Evolutionary conservation across 2,329 filamentous ascomycete genomes (phyloP), one percentile per base, ranked within the genome.

Genomic region (Exophiala spinifera): DNA sequence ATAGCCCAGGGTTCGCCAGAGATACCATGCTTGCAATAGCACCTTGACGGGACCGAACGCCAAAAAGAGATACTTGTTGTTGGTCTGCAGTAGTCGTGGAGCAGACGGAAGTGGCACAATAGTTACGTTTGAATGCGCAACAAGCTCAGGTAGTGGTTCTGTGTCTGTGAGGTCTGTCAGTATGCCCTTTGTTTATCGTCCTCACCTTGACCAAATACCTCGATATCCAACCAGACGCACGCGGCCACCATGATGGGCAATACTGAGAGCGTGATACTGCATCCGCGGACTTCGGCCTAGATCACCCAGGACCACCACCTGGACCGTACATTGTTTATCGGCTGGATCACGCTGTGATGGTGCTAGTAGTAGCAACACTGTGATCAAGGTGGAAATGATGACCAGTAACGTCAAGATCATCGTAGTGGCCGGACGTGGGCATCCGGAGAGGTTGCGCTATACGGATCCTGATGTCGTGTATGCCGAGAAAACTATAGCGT

Each of bases 201-300:
- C 25, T 25, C 6, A 2, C 20, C 28, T 49, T 23, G 10, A 39
- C 21, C 28, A 3, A 15, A 58, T 69, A 91, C 90, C 89, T 68
- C 86, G 79, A 69, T 96, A 97, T 43, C 92, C 94, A 63, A 99
- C 86, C 11, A 99, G 75, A 68, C 92, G 85, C 17, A 96, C 92
- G 31, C 80, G 79, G 5, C 85, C 87, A 20, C 89, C 89, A 66
- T 91, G 85, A 65, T 86, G 88, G 37, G 90, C 89, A 65, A 97
- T 85, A 69, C 92, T 97, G 63, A 96, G 77, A 17, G 92, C 92
- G 79, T 99, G 94, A 66, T 99, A 97, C 68, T 97, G 91, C 92
- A 99, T 99, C 53, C 94, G 89, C 46, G 94, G 94, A 69, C 92
- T 97, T 43, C 91, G 84, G 36, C 94, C 94, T 69, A 99, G 91